phyloP scores from a whole-genome alignment of 192 early-diverging fungal species.

The Backusella tuberculispora region DNA sequence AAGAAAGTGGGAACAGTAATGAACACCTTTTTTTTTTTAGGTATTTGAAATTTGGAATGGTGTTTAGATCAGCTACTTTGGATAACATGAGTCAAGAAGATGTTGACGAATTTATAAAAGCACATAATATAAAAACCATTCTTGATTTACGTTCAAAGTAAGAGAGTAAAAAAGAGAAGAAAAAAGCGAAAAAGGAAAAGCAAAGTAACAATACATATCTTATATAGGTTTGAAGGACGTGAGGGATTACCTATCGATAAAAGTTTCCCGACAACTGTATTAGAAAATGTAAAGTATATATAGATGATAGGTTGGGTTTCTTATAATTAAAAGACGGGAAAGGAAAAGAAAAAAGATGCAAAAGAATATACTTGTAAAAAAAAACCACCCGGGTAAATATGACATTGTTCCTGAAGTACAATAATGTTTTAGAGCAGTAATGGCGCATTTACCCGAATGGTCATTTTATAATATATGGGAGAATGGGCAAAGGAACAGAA shows the following conservation, averaged over 20 bases:
- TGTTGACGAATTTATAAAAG: conserved; percentile 33
- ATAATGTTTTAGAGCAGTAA: no score
- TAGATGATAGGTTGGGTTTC: no score
- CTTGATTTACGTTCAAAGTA: conserved; percentile 47
- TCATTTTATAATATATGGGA: no score
- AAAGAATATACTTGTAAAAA: background rate
- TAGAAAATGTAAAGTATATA: conserved; percentile 24
- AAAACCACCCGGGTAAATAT: no score
- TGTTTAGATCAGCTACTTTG: conserved; percentile 49
- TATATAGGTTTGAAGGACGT: conserved; percentile 13
- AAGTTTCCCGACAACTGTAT: conserved; percentile 28
- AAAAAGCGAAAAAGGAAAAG: no score
- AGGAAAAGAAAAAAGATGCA: background rate
- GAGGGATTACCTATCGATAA: conserved; percentile 30
- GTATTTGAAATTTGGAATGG: conserved; percentile 37
- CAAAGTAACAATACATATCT: no score
- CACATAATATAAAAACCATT: conserved; percentile 44
- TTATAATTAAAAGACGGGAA: background rate
- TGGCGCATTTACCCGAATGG: no score
- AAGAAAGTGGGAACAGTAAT: background rate
- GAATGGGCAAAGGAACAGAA: no score
- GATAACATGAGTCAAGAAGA: conserved; percentile 43
- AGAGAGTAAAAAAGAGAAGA: background rate
- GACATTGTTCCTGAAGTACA: no score
- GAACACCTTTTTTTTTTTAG: background rate